A percentile compares a stretch with the other conserved stretches of the same genome.
Conservation (phyloP, 768 basidiomycete species). For the Mycena rebaudengoi region DNA sequence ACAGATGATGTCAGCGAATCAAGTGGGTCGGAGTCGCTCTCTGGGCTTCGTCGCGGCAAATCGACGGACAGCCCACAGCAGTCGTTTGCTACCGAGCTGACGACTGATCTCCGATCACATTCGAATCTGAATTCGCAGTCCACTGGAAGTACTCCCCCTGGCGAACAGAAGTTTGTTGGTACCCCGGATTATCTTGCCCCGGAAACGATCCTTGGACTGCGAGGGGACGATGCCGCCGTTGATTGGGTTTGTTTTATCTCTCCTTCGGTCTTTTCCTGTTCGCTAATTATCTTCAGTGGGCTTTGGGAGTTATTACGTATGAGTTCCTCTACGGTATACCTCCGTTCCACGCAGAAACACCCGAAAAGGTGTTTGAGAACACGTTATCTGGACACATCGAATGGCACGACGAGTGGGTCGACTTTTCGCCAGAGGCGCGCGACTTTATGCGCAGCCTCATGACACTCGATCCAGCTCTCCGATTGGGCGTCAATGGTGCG, state of each 20-base stretch:
- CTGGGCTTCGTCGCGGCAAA: slow-evolving; percentile 58
- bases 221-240: slow-evolving; percentile 93
- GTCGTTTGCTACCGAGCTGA: slow-evolving; percentile 87
- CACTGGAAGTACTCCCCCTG: slow-evolving; percentile 74
- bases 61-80: slow-evolving; percentile 82
- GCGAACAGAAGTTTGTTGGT: slow-evolving; percentile 94
- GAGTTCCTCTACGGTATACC: slow-evolving; percentile 98
- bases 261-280: slow-evolving; percentile 6
- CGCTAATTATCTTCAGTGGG: slow-evolving; percentile 73
- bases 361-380: slow-evolving; percentile 98
- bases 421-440: slow-evolving; percentile 83
- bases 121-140: slow-evolving; percentile 58
- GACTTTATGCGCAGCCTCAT: slow-evolving; percentile 92
- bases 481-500: slow-evolving; percentile 88
- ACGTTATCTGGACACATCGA: slow-evolving; percentile 93
- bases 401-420: slow-evolving; percentile 95
- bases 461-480: slow-evolving; percentile 78
- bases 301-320: slow-evolving; percentile 96
- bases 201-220: slow-evolving; percentile 93
- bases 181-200: slow-evolving; percentile 98
- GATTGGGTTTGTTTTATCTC: slow-evolving; percentile 82
- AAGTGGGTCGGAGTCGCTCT: slow-evolving; percentile 80
- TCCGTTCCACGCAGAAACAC: slow-evolving; percentile 97
- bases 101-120: slow-evolving; percentile 84
- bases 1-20: slow-evolving; percentile 90